Evolutionary conservation across 2,329 filamentous ascomycete species (phyloP), one percentile per base, ranked within the genome.

Genomic region (Dactylonectria estremocensis): DNA sequence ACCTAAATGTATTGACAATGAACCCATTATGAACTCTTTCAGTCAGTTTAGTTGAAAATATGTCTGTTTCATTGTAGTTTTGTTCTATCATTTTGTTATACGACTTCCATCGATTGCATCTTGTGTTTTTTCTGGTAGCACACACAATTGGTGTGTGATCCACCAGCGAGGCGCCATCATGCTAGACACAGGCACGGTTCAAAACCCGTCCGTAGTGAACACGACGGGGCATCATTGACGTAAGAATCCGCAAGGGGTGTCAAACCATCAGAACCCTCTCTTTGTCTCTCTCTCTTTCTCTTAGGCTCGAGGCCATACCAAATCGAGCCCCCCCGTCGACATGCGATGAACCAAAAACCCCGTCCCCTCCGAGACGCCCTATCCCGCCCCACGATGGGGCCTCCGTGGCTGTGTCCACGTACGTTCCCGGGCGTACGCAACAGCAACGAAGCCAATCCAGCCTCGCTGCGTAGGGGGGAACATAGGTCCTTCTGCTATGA

Each of bases 331-430:
- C 22, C 22, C 22, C 28, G 14, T 14, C 28, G 46, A 28, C 48
- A 31, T 31, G 28, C 49, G n/a, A 33, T 20, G 49, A 52, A 52
- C 49, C 49, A 20, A 35, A n/a, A 43, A 28, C 1, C 24, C 24
- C 24, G 24, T 28, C 24, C 40, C 14, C 40, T 43, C 40, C n/a
- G 40, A 43, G 40, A 43, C 40, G 16, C 40, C 40, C 40, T 7
- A 43, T 43, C 40, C 14, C 40, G 40, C 40, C 40, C 40, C 40
- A 43, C 40, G 40, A 43, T n/a, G 16, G 40, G 40, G 40, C 16
- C 50, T 53, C n/a, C 50, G 50, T 53, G 50, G 50, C 50, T 53
- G 50, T 35, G 50, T 22, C 31, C 31, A 53, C 50, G 50, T 53
- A 53, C 50, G 50, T 35, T 37, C 31, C 50, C 20, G 28, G 28